Evolutionary conservation across 2,329 filamentous ascomycete species (phyloP), one percentile per base, ranked within the genome.

Genomic region (Arachnomyces sp.): DNA sequence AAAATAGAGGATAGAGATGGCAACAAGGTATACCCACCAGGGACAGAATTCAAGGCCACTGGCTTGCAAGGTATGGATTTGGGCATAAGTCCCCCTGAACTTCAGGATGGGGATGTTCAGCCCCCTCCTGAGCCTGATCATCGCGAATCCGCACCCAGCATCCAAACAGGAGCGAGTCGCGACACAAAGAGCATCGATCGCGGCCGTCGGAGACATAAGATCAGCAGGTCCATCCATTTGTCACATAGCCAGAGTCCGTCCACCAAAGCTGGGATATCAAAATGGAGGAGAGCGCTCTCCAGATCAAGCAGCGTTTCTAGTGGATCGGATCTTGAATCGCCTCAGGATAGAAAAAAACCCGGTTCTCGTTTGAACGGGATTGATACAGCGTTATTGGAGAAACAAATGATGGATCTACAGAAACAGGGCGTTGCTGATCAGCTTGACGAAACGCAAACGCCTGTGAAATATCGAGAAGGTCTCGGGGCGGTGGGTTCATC

Each of bases 1-100:
- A 70, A 88, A 18, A 82, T 94, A 31, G 84, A 94, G 56, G 84
- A 94, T 60, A 78, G 80, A 11, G 70, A 85, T 52, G 87, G 87
- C 54, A 74, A 76, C 35, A 81, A 76, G 42, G 77, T 95, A 11
- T 93, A 66, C 39, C 49, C 49, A n/a, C 38, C 43, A 14, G 40
- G 50, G 36, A 52, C 50, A 2, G 40, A 49, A 28, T 46, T 55
- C 35, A 54, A 49, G 31, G 54, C 53, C 45, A 44, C 47, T 28
- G 53, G 54, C 49, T 49, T 54, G 50, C 16, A 44, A 25, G 20
- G 5, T 9, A 25, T 25, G 20, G 20, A 25, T 5, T 9, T 9
- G 20, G 20, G 20, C 20, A 25, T 25, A 5, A 9, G 9, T 25
- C 20, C 5, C 20, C 9, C 20, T 25, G 5, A 25, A 25, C 20